Percentiles rank a stretch among this genome's conserved stretches.
phyloP scores from a whole-genome alignment of 495 filamentous ascomycete species.

The Tuber brumale region DNA sequence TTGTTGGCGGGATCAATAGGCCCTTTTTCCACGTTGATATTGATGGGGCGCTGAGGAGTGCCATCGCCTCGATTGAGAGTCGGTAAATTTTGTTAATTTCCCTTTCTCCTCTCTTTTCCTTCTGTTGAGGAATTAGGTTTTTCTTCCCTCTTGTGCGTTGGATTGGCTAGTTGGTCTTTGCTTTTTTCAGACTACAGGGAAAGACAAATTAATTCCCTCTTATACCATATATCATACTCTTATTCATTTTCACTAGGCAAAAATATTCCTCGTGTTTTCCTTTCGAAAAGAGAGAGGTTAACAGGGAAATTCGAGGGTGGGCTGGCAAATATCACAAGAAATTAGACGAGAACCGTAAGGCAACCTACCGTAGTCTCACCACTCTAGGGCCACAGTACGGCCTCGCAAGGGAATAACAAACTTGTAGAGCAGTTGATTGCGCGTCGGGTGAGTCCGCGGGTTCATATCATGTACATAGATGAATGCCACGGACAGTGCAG shows the following conservation, averaged over 20 bases:
- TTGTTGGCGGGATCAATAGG: conserved; percentile 76
- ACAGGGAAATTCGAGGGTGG: neutral
- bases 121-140: neutral
- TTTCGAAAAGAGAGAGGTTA: neutral
- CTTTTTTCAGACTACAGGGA: neutral
- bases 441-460: neutral
- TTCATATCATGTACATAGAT: neutral
- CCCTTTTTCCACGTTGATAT: conserved; percentile 94
- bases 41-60: conserved; percentile 84
- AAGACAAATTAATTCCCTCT: neutral
- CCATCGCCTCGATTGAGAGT: conserved; percentile 65
- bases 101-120: neutral
- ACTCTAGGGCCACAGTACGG: neutral
- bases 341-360: neutral
- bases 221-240: neutral
- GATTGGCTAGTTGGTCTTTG: neutral
- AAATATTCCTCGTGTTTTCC: neutral
- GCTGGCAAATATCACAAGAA: neutral
- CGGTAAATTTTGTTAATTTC: neutral
- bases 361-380: neutral
- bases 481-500: neutral
- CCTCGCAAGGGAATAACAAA: neutral
- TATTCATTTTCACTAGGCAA: neutral
- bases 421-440: neutral
- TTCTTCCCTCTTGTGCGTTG: neutral